phyloP scores from a whole-genome alignment of 1,139 yeast species.

The Yamadazyma friedrichii region DNA sequence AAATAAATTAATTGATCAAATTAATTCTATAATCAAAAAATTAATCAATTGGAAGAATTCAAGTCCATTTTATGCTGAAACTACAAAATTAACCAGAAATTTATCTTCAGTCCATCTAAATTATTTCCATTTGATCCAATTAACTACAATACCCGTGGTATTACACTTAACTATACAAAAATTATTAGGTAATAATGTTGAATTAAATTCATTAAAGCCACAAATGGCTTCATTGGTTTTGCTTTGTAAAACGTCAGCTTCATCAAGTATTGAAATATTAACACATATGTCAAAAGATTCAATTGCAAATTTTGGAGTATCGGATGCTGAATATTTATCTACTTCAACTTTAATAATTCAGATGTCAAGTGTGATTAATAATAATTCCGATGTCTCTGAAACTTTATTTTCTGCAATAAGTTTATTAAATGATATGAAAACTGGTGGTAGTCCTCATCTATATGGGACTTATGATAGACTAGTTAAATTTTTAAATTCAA shows the following conservation, averaged over 20 bases:
- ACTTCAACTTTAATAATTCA: slow-evolving; percentile 6
- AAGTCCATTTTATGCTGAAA: slow-evolving; percentile 6
- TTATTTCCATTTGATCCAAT: slow-evolving; percentile 8
- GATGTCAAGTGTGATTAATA: slow-evolving; percentile 6
- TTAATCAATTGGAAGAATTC: slow-evolving; percentile 9
- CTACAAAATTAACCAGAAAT: not conserved
- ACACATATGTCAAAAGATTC: slow-evolving; percentile 7
- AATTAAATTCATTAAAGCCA: not conserved
- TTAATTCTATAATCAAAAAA: slow-evolving; percentile 6
- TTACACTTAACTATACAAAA: slow-evolving; percentile 6
- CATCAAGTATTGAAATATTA: slow-evolving; percentile 5
- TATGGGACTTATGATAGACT: slow-evolving; percentile 4
- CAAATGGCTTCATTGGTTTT: slow-evolving; percentile 7
- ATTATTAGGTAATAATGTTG: slow-evolving; percentile 3
- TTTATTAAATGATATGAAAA: slow-evolving; percentile 6
- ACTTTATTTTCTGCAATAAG: slow-evolving; percentile 4
- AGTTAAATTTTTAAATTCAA: slow-evolving; percentile 4
- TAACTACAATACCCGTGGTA: slow-evolving; percentile 7
- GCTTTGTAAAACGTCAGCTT: slow-evolving; percentile 7
- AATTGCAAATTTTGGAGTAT: slow-evolving; percentile 6
- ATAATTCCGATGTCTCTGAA: slow-evolving; percentile 4
- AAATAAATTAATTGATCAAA: slow-evolving; percentile 1
- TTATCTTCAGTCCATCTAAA: slow-evolving; percentile 5
- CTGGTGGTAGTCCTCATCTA: slow-evolving; percentile 5
- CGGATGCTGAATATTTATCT: slow-evolving; percentile 8